A percentile compares a stretch with the other conserved stretches of the same genome.
phyloP scores from a whole-genome alignment of 1,284 basidiomycete genomes.

The Phylloboletellus chloephorus region DNA sequence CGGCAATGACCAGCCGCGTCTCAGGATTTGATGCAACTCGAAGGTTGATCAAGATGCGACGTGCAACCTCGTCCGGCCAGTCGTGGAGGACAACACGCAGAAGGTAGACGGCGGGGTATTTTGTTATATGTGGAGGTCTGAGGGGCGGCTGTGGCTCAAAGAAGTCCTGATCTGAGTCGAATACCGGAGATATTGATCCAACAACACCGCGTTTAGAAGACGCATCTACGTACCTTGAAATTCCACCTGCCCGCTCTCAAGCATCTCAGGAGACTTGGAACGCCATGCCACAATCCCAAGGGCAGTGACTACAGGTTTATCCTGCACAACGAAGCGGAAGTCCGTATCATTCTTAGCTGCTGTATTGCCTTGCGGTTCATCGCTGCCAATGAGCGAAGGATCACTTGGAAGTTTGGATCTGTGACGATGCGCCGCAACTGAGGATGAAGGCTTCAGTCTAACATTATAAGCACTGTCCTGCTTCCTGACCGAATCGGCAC shows the following conservation, averaged over 20 bases:
- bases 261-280: slow-evolving; percentile 53
- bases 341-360: slow-evolving; percentile 5
- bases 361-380: background rate
- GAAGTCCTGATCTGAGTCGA: slow-evolving; percentile 57
- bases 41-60: slow-evolving; percentile 45
- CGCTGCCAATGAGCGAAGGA: background rate
- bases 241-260: slow-evolving; percentile 49
- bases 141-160: slow-evolving; percentile 54
- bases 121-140: slow-evolving; percentile 26
- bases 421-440: background rate
- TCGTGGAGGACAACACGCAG: slow-evolving; percentile 69
- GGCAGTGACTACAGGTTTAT: slow-evolving; percentile 55
- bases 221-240: slow-evolving; percentile 46
- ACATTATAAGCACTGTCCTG: slow-evolving; percentile 3
- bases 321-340: slow-evolving; percentile 58
- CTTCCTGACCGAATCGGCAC: slow-evolving; percentile 2
- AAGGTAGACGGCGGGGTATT: slow-evolving; percentile 56
- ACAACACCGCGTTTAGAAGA: background rate
- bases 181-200: background rate
- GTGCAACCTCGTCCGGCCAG: slow-evolving; percentile 63
- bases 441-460: background rate
- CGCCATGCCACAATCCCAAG: slow-evolving; percentile 63
- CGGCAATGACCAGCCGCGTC: slow-evolving; percentile 61
- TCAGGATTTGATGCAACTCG: slow-evolving; percentile 45
- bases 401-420: slow-evolving; percentile 3